These are phyloP conservation scores for Blastobotrys serpentis DNA, from an alignment of 1,139 yeast species.

Conservation along the genomic window DNA sequence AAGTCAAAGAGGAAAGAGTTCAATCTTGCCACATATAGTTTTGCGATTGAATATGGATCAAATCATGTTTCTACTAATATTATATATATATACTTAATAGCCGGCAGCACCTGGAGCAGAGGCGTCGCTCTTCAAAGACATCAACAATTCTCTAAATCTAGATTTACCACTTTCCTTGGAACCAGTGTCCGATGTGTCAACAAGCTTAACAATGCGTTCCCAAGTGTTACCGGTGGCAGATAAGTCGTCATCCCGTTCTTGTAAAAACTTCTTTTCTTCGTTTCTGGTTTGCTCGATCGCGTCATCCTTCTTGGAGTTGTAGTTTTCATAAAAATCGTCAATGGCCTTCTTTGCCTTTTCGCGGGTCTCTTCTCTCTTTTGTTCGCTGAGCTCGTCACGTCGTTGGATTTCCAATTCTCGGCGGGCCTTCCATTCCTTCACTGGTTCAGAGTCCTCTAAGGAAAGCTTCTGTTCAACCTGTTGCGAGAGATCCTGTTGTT, in stretches of 20 bases:
- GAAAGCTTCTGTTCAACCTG: conserved; percentile 28
- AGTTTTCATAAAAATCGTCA: conserved; percentile 92
- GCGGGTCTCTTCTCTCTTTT: conserved; percentile 66
- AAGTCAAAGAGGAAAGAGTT: no score
- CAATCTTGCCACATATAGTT: no score
- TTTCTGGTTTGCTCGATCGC: conserved; percentile 64
- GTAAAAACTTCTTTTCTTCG: conserved; percentile 65
- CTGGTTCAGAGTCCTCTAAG: conserved; percentile 38
- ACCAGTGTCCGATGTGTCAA: conserved; percentile 46
- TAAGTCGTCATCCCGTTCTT: conserved; percentile 76
- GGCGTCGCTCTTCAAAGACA: conserved; percentile 64
- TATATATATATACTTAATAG: conserved; percentile 33
- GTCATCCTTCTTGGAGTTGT: conserved; percentile 80
- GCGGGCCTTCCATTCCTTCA: conserved; percentile 77
- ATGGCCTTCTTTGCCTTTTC: conserved; percentile 81
- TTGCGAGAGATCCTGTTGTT: conserved; percentile 25
- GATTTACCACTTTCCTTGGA: conserved; percentile 62
- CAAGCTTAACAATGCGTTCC: conserved; percentile 69
- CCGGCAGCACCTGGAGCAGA: conserved; percentile 73
- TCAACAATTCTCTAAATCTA: conserved; percentile 65
- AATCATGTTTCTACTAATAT: no score
- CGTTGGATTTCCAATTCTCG: conserved; percentile 77
- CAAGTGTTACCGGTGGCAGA: conserved; percentile 71
- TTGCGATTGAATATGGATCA: no score
- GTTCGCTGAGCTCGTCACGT: conserved; percentile 71